Base-by-base conservation (phyloP, 2,329 filamentous ascomycete species). In the Colletotrichum gloeosporioides region DNA sequence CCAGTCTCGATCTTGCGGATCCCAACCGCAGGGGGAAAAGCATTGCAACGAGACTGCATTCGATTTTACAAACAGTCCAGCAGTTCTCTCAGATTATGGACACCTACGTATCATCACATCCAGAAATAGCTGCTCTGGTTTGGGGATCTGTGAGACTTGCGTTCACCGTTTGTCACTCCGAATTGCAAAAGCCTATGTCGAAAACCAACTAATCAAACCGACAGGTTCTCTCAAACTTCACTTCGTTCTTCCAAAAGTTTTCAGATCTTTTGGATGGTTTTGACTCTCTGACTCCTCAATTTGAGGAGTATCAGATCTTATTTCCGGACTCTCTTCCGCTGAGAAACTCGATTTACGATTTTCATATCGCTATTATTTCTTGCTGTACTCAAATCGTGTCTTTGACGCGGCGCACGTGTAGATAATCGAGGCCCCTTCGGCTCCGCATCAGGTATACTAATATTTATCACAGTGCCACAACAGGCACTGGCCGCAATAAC, bases 101-200 rank as follows among this genome's bases (percentile, higher is more conserved):
- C 22, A 85, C 83, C 1, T 84, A 84, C n/a, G 82, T 85, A 29
- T 85, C 84, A 2, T 82, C 85, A 0, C 77, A 86, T 69, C 83
- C 83, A 1, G 78, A 80, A 27, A 83, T 86, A 29, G 83, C 86
- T 8, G 85, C 84, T 6, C 78, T 87, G 3, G 81, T 88, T 25
- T 88, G 86, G 87, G 87, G 87, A 2, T 86, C 83, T 57, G 79
- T 88, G 4, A 85, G 85, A 74, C 75, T 88, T n/a, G 83, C 86
- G 16, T 80, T 88, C 61, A 80, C 83, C 67, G 83, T 85, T 10
- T 2, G 22, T 22, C 22, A 22, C 22, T 22, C 22, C 22, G 22
- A 22, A 22, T 22, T 22, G 22, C 22, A 22, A 22, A 22, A 22
- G 22, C 22, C 22, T 22, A 22, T 22, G 22, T 22, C 22, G 22